phyloP scores from a whole-genome alignment of 345 rosid species.

The Citrus sp. region DNA sequence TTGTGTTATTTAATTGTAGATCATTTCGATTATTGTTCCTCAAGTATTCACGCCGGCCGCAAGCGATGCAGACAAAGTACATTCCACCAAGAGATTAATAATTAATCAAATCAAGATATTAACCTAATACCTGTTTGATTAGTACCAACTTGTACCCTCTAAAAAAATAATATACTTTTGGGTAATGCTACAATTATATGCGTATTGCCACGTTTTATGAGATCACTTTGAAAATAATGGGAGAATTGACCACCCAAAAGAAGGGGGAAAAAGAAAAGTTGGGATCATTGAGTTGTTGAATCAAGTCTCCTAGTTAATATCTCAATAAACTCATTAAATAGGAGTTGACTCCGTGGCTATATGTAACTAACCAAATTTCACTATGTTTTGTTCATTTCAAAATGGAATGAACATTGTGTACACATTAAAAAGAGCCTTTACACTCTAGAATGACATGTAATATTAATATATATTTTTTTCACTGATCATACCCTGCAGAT shows the following conservation, averaged over 20 bases:
- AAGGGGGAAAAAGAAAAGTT: not conserved
- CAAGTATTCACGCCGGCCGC: constrained; percentile 32
- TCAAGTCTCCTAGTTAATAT: not conserved
- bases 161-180: not conserved
- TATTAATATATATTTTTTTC: too few species aligned
- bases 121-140: not conserved
- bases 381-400: too few species aligned
- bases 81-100: constrained; percentile 12
- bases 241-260: constrained; percentile 3
- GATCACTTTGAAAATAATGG: constrained; percentile 24
- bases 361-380: too few species aligned
- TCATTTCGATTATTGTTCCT: constrained; percentile 21
- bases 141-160: constrained; percentile 9
- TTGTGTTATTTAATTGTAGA: not conserved
- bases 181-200: not conserved
- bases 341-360: not conserved
- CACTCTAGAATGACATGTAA: not conserved
- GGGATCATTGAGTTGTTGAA: not conserved
- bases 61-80: constrained; percentile 22
- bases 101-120: constrained; percentile 11
- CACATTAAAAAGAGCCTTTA: too few species aligned
- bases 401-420: too few species aligned
- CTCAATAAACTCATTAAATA: not conserved
- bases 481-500: not conserved
- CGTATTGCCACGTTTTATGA: constrained; percentile 12